These are phyloP conservation scores for Mallotus japonicus DNA, from an alignment of 441 rosid genomes.

Conservation along the genomic window DNA sequence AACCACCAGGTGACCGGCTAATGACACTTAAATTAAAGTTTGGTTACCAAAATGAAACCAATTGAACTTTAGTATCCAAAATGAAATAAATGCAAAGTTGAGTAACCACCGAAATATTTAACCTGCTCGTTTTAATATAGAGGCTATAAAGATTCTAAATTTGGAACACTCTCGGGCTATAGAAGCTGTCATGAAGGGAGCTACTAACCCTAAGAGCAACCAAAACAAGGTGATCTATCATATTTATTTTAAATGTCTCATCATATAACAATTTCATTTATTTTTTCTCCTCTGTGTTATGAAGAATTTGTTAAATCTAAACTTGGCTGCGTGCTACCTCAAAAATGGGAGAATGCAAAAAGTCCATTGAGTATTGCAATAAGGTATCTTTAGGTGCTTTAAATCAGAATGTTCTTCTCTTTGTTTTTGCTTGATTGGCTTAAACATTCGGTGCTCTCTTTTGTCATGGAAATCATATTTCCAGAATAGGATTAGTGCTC, in stretches of 20 bases:
- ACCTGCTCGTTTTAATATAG: no score
- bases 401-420: background rate
- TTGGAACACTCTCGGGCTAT: no score
- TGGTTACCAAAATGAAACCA: no score
- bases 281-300: slow-evolving; percentile 16
- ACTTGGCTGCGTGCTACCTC: slow-evolving; percentile 88
- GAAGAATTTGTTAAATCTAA: slow-evolving; percentile 77
- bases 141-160: no score
- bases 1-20: no score
- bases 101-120: no score
- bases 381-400: no score
- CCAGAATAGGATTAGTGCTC: background rate
- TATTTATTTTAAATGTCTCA: background rate
- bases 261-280: background rate
- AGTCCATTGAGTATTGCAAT: slow-evolving; percentile 53
- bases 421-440: background rate
- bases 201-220: background rate
- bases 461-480: background rate
- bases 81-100: no score
- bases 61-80: no score
- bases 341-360: slow-evolving; percentile 84
- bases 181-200: no score
- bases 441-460: background rate
- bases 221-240: background rate
- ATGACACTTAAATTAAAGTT: no score